phyloP scores from a whole-genome alignment of 1,139 yeast species.

The Torulaspora pretoriensis region DNA sequence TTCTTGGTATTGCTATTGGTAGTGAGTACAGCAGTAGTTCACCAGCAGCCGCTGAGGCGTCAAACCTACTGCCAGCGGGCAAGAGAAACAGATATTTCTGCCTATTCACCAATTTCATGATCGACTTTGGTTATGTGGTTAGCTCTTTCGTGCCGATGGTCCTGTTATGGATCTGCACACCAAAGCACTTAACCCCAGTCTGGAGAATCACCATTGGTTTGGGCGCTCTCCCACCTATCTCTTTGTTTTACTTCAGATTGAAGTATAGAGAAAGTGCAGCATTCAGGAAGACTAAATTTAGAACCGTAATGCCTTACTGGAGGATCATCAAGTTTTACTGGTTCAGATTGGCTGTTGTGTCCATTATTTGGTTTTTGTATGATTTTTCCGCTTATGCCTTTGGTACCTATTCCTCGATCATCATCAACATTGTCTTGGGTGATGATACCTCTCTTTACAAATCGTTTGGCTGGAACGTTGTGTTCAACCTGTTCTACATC shows the following conservation, averaged over 20 bases:
- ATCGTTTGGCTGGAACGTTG: conserved; percentile 90
- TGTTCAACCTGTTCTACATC: conserved; percentile 77
- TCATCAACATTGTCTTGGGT: conserved; percentile 56
- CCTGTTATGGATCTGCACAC: conserved; percentile 73
- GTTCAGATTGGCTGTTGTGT: conserved; percentile 67
- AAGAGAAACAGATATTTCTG: conserved; percentile 83
- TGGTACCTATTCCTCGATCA: conserved; percentile 75
- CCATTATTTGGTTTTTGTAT: conserved; percentile 85
- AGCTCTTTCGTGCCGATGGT: conserved; percentile 85
- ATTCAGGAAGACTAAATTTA: conserved; percentile 67
- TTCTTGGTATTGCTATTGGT: conserved; percentile 80
- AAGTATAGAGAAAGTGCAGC: conserved; percentile 69
- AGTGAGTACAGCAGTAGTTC: conserved; percentile 94
- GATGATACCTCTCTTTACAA: conserved; percentile 53
- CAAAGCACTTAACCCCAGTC: conserved; percentile 66
- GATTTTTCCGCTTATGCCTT: conserved; percentile 86
- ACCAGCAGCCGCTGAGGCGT: conserved; percentile 90
- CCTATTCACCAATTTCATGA: conserved; percentile 86
- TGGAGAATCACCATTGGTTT: conserved; percentile 92
- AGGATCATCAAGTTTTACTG: conserved; percentile 75
- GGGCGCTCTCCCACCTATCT: conserved; percentile 86
- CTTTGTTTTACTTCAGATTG: conserved; percentile 71
- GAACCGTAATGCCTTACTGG: conserved; percentile 64
- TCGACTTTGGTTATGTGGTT: conserved; percentile 81
- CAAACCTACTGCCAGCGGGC: conserved; percentile 72